A percentile compares a stretch with the other conserved stretches of the same genome.
Conservation (phyloP, 1,284 basidiomycete genomes). For the Naganishia sp. region DNA sequence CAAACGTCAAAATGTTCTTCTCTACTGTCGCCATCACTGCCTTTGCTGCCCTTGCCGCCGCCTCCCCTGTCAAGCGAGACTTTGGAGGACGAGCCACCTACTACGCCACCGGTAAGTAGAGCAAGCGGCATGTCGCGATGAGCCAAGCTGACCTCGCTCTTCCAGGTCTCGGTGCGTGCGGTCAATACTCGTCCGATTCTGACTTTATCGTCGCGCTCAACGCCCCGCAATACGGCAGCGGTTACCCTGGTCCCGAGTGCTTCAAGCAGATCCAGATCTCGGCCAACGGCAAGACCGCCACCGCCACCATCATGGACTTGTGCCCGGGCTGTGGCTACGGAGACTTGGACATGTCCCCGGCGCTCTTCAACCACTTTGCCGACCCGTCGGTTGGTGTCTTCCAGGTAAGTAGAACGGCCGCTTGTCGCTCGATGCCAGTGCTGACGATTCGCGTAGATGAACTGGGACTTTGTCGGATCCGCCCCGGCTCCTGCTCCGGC, state of each 20-base stretch:
- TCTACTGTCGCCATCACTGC: slow-evolving; percentile 17
- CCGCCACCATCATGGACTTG: slow-evolving; percentile 56
- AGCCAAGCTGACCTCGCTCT: neutral
- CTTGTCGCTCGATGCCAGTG: no score
- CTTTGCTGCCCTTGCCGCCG: slow-evolving; percentile 18
- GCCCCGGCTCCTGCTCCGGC: slow-evolving; percentile 16
- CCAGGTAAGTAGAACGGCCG: neutral
- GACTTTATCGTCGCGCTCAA: slow-evolving; percentile 35
- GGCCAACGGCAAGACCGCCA: slow-evolving; percentile 60
- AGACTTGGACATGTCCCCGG: slow-evolving; percentile 64
- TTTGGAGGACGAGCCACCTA: slow-evolving; percentile 35
- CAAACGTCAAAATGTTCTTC: slow-evolving; percentile 19
- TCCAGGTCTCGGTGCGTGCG: slow-evolving; percentile 37
- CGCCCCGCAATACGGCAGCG: slow-evolving; percentile 42
- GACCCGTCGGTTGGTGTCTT: slow-evolving; percentile 13
- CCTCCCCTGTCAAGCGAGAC: slow-evolving; percentile 25
- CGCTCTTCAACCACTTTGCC: slow-evolving; percentile 26
- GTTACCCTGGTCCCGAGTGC: slow-evolving; percentile 55
- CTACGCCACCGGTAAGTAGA: slow-evolving; percentile 33
- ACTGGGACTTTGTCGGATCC: slow-evolving; percentile 32
- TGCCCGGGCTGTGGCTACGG: slow-evolving; percentile 51
- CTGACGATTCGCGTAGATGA: slow-evolving; percentile 2
- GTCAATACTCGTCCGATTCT: slow-evolving; percentile 34
- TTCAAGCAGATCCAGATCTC: slow-evolving; percentile 47
- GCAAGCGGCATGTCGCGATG: neutral